Conservation (phyloP, 306 rosid genomes). For the Cucurbita ficifolia region DNA sequence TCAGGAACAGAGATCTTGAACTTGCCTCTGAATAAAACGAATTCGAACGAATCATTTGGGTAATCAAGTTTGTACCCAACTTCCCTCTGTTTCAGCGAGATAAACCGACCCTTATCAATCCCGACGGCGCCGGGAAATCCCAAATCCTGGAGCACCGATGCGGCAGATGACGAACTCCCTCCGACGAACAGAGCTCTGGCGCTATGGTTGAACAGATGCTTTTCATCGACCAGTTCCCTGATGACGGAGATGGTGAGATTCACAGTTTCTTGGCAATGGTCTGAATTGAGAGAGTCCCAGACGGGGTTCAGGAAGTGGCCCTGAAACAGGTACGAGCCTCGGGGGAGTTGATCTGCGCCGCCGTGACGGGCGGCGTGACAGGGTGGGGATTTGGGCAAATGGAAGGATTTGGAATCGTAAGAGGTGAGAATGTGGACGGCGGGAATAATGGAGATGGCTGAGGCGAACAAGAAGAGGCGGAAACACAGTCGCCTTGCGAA, state of each 20-base stretch:
- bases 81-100: slow-evolving; percentile 25
- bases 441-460: slow-evolving; percentile 43
- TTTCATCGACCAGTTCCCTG: slow-evolving; percentile 17
- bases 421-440: slow-evolving; percentile 33
- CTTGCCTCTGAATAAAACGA: slow-evolving; percentile 45
- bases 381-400: slow-evolving; percentile 21
- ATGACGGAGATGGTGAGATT: slow-evolving; percentile 31
- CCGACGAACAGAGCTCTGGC: slow-evolving; percentile 54
- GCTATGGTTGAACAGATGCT: slow-evolving; percentile 19
- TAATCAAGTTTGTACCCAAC: slow-evolving; percentile 23
- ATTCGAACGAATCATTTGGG: slow-evolving; percentile 39
- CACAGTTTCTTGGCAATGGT: slow-evolving; percentile 21
- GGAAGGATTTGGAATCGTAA: slow-evolving; percentile 23
- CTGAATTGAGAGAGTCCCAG: slow-evolving; percentile 43
- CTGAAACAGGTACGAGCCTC: slow-evolving; percentile 36
- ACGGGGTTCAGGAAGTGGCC: slow-evolving; percentile 34
- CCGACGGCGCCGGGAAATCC: slow-evolving; percentile 48
- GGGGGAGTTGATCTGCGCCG: background rate
- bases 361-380: slow-evolving; percentile 8
- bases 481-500: slow-evolving; percentile 32
- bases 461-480: slow-evolving; percentile 39
- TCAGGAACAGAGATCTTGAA: slow-evolving; percentile 55
- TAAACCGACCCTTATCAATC: slow-evolving; percentile 17
- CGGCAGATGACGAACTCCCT: slow-evolving; percentile 24
- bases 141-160: slow-evolving; percentile 27